Conservation (phyloP, 768 basidiomycete genomes). For the Kwoniella dejecticola region DNA sequence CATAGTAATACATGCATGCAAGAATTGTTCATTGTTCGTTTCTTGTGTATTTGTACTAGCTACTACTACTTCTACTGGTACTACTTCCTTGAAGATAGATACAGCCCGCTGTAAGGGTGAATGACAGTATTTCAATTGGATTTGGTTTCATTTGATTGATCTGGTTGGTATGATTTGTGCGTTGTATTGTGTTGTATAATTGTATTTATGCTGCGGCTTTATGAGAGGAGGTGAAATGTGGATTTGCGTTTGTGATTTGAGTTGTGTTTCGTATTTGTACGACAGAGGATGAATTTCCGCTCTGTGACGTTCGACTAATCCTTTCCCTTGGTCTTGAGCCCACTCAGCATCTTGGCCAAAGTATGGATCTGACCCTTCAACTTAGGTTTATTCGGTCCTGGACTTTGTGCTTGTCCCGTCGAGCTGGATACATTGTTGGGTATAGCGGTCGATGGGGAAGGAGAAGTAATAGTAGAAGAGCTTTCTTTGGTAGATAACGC, state of each 20-base stretch:
- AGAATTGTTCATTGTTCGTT: neutral
- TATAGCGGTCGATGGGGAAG: neutral
- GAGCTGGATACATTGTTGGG: neutral
- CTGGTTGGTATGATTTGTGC: neutral
- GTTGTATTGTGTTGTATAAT: neutral
- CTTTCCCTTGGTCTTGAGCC: constrained; percentile 52
- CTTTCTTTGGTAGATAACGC: constrained; percentile 6
- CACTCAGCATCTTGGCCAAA: constrained; percentile 87
- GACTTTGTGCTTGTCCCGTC: too few relatives aligned
- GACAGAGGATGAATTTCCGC: neutral
- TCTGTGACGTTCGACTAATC: constrained; percentile 19
- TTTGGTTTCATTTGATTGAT: neutral
- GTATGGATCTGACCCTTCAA: constrained; percentile 87
- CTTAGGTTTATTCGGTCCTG: constrained; percentile 59
- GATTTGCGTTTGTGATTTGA: neutral
- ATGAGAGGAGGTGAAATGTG: neutral
- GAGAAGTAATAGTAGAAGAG: constrained; percentile 17
- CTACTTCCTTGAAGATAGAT: neutral
- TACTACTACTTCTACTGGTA: too few relatives aligned
- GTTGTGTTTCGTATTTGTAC: neutral
- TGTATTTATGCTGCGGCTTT: constrained; percentile 4
- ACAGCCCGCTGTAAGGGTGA: constrained; percentile 8
- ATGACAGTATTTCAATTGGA: neutral
- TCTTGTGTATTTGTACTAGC: neutral
- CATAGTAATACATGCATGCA: constrained; percentile 11